Evolutionary conservation across 495 filamentous ascomycete species (phyloP), one percentile per base, ranked within the genome.

Genomic region (Neurospora discreta): DNA sequence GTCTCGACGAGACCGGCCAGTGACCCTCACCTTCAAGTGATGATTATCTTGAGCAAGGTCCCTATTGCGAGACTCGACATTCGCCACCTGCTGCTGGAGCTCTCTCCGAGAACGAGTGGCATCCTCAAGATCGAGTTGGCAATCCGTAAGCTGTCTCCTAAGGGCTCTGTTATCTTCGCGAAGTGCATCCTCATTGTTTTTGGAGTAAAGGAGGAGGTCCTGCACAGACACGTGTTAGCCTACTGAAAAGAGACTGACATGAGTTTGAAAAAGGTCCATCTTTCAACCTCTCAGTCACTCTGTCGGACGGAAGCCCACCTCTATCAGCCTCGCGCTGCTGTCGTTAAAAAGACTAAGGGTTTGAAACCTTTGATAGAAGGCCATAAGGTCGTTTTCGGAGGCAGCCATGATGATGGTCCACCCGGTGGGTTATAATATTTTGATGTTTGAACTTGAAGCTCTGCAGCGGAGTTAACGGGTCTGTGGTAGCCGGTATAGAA

Each of bases 281-380:
- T 39, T 52, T 71, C 46, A 58, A 52, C 39, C 39, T 41, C 13
- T 23, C 30, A 23, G 16, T 20, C 39, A 71, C 42, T 69, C 44
- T 75, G n/a, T 69, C 15, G 18, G 30, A 68, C 18, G 46, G 39
- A 69, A 46, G 74, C 78, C 41, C 70, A 80, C 80, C 74, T 80
- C 78, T 68, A 84, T 78, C 42, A 86, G 74, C 33, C 79, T 71
- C 16, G 84, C 77, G 20, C 76, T 78, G 5, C 71, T 74, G 41
- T 85, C 80, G 40, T 78, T 73, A 9, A 81, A 77, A 5, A 70
- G 30, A 71, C 82, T 77, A 26, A 84, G 75, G 6, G 71, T 72
- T 68, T 80, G 78, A 68, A 81, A 86, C 6, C 84, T 78, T 52
- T 81, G 78, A 68, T 84, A 77, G 69, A 85, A 85, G 60, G 80